A percentile compares a stretch with the other conserved stretches of the same genome.
Conservation (phyloP, 78 protist genomes). For the Cavenderia fasciculata region DNA sequence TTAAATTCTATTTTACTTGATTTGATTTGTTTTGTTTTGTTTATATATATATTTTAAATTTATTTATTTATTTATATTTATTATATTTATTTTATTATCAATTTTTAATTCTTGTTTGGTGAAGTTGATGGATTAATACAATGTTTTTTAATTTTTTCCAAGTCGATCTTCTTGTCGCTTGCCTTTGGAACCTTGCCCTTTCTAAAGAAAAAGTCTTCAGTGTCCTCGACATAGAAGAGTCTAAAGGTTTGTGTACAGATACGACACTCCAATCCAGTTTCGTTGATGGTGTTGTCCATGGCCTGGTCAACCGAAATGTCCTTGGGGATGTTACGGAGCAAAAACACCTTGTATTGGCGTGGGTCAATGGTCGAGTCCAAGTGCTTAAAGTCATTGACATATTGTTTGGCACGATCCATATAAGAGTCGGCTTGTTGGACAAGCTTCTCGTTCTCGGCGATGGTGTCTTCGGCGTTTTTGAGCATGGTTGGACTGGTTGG, state of each 20-base stretch:
- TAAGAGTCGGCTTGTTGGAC: slow-evolving; percentile 15
- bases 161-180: background rate
- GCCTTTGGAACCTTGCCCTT: slow-evolving; percentile 11
- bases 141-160: background rate
- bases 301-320: background rate
- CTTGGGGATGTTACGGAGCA: slow-evolving; percentile 49
- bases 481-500: slow-evolving; percentile 28
- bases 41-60: too few species aligned
- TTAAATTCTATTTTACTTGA: too few species aligned
- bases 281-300: slow-evolving; percentile 35
- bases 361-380: slow-evolving; percentile 64
- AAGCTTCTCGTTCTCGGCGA: slow-evolving; percentile 28
- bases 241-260: slow-evolving; percentile 76
- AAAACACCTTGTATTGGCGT: slow-evolving; percentile 40
- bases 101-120: too few species aligned
- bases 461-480: slow-evolving; percentile 60
- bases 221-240: slow-evolving; percentile 81
- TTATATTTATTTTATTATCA: too few species aligned
- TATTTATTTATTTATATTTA: too few species aligned
- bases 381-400: slow-evolving; percentile 52
- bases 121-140: background rate
- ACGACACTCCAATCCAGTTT: slow-evolving; percentile 72
- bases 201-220: slow-evolving; percentile 77
- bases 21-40: too few species aligned
- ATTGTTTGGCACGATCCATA: slow-evolving; percentile 57